A percentile compares a stretch with the other conserved stretches of the same genome.
These are phyloP conservation scores for Candida oleophila DNA, from an alignment of 805 yeast genomes.

Conservation along the genomic window DNA sequence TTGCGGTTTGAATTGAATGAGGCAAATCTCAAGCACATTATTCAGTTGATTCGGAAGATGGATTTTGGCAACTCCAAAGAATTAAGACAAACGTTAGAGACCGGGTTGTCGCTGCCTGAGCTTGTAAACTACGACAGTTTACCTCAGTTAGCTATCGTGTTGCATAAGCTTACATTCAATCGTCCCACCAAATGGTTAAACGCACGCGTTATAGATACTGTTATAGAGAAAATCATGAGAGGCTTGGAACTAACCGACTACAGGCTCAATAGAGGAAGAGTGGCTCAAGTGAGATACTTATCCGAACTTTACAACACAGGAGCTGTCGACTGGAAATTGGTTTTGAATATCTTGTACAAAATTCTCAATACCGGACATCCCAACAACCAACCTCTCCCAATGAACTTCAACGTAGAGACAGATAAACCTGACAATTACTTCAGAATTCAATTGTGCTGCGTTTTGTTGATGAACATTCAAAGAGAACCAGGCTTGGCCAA, in stretches of 20 bases:
- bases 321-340: slow-evolving; percentile 43
- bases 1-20: slow-evolving; percentile 50
- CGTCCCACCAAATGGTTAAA: slow-evolving; percentile 35
- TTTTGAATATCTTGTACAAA: slow-evolving; percentile 53
- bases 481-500: neutral
- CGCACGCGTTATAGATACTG: slow-evolving; percentile 47
- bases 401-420: slow-evolving; percentile 38
- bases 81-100: slow-evolving; percentile 27
- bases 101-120: slow-evolving; percentile 59
- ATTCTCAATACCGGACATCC: slow-evolving; percentile 67
- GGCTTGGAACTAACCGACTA: slow-evolving; percentile 69
- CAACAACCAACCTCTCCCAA: slow-evolving; percentile 53
- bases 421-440: slow-evolving; percentile 73
- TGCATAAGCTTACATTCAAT: slow-evolving; percentile 27
- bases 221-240: slow-evolving; percentile 60
- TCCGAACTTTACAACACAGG: slow-evolving; percentile 53
- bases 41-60: slow-evolving; percentile 37
- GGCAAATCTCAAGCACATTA: slow-evolving; percentile 20
- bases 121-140: slow-evolving; percentile 59
- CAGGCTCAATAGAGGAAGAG: slow-evolving; percentile 55
- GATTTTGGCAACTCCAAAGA: slow-evolving; percentile 46
- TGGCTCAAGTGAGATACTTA: slow-evolving; percentile 61
- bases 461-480: slow-evolving; percentile 17
- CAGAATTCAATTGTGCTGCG: slow-evolving; percentile 55
- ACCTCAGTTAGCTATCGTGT: slow-evolving; percentile 40